phyloP scores from a whole-genome alignment of 306 rosid species.

The Castanea crenata region DNA sequence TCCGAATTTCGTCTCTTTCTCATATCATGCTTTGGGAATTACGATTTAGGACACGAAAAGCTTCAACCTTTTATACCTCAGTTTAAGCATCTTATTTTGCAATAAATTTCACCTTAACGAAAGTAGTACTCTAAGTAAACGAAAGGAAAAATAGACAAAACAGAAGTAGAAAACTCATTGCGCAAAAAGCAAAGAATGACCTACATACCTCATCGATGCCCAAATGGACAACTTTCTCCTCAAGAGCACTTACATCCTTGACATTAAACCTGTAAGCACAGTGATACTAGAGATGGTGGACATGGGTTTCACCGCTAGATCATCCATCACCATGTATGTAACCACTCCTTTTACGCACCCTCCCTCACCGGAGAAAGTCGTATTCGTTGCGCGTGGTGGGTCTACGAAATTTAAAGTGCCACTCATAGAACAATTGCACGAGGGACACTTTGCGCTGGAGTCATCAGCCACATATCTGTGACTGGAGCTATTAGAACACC shows the following conservation, averaged over 20 bases:
- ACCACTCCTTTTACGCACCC: constrained; percentile 25
- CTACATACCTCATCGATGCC: constrained; percentile 21
- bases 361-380: neutral
- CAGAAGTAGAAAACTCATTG: neutral
- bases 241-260: constrained; percentile 3
- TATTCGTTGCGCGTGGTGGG: neutral
- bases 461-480: neutral
- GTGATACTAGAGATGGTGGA: constrained; percentile 13
- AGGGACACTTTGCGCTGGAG: neutral
- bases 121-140: no score
- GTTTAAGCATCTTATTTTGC: no score
- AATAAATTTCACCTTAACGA: no score
- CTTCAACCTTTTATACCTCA: no score
- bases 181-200: neutral
- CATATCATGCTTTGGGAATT: no score
- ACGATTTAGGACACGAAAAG: no score
- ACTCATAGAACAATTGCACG: accelerated
- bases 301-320: constrained; percentile 28
- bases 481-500: accelerated
- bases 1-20: no score
- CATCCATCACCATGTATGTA: constrained; percentile 40
- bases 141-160: no score
- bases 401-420: accelerated
- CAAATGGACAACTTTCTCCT: constrained; percentile 10
- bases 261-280: constrained; percentile 16